Evolutionary conservation across 495 filamentous ascomycete species (phyloP).

Genomic region (Podospora didyma): DNA sequence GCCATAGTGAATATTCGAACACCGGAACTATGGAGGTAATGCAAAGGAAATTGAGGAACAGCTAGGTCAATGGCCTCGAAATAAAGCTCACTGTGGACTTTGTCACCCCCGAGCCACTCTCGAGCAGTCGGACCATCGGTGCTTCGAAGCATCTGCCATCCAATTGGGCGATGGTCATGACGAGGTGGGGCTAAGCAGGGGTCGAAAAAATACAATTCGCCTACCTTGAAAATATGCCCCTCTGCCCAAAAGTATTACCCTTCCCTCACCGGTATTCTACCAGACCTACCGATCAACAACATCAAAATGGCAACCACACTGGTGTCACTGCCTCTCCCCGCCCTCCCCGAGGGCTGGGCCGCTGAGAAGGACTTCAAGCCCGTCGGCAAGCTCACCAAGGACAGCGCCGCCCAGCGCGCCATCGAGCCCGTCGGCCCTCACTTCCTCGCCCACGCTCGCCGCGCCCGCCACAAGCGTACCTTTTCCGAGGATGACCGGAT

Average conservation of each 20-base stretch:
- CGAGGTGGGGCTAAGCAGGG: not conserved
- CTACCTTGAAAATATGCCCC: conserved; percentile 21
- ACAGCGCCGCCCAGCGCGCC: conserved; percentile 67
- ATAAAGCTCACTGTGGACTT: too few species aligned
- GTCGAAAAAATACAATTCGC: conserved; percentile 15
- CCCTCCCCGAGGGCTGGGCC: conserved; percentile 76
- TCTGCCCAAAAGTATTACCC: conserved; percentile 7
- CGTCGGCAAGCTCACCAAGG: conserved; percentile 59
- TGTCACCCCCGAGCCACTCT: too few species aligned
- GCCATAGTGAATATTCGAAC: conserved; percentile 40
- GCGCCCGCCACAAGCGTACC: conserved; percentile 92
- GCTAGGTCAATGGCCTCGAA: too few species aligned
- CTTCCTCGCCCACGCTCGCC: conserved; percentile 94
- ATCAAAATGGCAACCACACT: conserved; percentile 36
- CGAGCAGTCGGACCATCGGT: too few species aligned
- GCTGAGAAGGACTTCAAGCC: conserved; percentile 90
- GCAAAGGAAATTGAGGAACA: too few species aligned
- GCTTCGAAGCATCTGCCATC: not conserved
- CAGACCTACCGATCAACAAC: not conserved
- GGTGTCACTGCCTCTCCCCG: conserved; percentile 58
- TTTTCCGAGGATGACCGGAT: conserved; percentile 98
- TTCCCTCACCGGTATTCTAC: conserved; percentile 1
- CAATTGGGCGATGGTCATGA: not conserved
- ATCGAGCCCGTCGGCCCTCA: conserved; percentile 95
- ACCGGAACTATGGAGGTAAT: not conserved